Conservation (phyloP, 2,329 filamentous ascomycete genomes). For the Uncinocarpus reesii region DNA sequence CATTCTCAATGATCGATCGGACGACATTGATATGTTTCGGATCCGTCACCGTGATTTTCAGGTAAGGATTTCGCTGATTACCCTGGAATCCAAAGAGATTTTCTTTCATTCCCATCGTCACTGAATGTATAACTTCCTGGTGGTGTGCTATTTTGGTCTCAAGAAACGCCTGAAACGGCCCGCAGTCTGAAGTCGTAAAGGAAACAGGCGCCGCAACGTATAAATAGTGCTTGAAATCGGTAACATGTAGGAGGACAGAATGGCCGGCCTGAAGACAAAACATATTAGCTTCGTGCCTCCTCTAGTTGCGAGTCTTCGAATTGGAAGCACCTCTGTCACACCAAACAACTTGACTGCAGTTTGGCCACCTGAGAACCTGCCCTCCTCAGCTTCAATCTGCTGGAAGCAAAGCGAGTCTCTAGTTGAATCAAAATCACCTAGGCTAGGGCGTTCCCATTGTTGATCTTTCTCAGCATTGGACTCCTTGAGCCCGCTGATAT, state of each 20-base stretch:
- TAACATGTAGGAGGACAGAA: constrained; percentile 90
- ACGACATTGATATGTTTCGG: constrained; percentile 73
- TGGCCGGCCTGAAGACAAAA: constrained; percentile 51
- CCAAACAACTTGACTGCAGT: constrained; percentile 85
- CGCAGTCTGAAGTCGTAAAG: constrained; percentile 69
- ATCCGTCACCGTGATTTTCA: constrained; percentile 88
- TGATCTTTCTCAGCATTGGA: constrained; percentile 89
- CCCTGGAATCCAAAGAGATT: constrained; percentile 92
- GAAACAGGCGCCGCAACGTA: constrained; percentile 79
- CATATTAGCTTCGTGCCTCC: not conserved
- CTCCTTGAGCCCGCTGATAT: constrained; percentile 74
- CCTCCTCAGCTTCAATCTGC: constrained; percentile 91
- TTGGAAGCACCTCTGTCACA: constrained; percentile 58
- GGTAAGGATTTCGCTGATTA: constrained; percentile 79
- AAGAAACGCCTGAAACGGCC: constrained; percentile 66
- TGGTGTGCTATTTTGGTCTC: constrained; percentile 68
- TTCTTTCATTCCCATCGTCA: constrained; percentile 72
- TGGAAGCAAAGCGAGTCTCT: constrained; percentile 75
- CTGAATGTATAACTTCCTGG: constrained; percentile 64
- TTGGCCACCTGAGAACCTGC: constrained; percentile 63
- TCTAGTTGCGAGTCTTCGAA: not conserved
- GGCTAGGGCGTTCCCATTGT: constrained; percentile 63
- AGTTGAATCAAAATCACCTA: constrained; percentile 52
- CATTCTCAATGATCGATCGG: constrained; percentile 62
- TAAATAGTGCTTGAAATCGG: constrained; percentile 90